Conservation (phyloP, 2,329 filamentous ascomycete genomes). For the Celoporthe dispersa region DNA sequence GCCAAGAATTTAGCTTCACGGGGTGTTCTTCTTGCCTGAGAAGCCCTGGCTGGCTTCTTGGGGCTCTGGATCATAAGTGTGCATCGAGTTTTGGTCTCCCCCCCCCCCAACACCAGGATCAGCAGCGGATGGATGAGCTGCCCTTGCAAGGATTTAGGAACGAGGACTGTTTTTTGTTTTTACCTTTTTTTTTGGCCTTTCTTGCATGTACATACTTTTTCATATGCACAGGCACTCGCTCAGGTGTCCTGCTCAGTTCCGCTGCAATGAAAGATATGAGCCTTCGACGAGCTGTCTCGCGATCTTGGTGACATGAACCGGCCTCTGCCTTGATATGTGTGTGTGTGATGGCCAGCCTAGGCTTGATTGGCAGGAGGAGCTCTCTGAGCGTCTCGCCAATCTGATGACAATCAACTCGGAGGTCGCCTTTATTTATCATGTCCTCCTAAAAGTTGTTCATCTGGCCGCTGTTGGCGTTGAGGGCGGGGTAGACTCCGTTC, state of each 20-base stretch:
- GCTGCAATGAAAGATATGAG: neutral
- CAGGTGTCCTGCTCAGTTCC: neutral
- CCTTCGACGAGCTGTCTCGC: neutral
- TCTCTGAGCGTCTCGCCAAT: neutral
- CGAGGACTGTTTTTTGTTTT: slow-evolving; percentile 5
- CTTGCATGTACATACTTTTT: slow-evolving; percentile 15
- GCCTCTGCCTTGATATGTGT: neutral
- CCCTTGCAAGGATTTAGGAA: too few species aligned
- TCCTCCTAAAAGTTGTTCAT: too few species aligned
- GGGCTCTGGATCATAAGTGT: neutral
- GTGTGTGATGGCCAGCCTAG: neutral
- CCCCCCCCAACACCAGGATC: neutral
- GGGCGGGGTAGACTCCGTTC: too few species aligned
- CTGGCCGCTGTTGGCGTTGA: too few species aligned
- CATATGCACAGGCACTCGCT: neutral
- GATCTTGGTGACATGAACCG: neutral
- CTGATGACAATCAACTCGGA: neutral
- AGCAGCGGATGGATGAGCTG: neutral
- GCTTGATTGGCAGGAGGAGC: neutral
- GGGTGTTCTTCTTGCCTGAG: neutral
- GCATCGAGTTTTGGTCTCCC: neutral
- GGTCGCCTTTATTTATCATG: too few species aligned
- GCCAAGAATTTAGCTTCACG: neutral
- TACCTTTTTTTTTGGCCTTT: neutral
- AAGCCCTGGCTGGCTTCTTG: slow-evolving; percentile 11